These are phyloP conservation scores for Drosera capensis DNA, from an alignment of 148 eudicot genomes.

Conservation along the genomic window DNA sequence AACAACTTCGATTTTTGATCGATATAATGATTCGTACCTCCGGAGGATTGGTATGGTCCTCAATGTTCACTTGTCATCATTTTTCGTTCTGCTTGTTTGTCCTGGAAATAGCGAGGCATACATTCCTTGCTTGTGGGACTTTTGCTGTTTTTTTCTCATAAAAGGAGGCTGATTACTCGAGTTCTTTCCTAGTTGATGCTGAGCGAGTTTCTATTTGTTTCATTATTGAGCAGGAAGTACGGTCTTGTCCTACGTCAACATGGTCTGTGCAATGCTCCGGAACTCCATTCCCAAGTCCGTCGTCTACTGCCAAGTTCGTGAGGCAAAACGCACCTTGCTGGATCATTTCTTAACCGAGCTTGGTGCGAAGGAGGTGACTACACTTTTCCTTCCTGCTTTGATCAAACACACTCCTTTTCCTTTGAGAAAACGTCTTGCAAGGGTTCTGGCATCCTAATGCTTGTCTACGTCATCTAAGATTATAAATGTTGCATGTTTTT, in stretches of 20 bases:
- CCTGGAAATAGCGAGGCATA: too few relatives aligned
- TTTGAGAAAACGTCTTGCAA: neutral
- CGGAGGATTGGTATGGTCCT: conserved; percentile 64
- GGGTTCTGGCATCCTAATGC: neutral
- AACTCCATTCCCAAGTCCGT: conserved; percentile 88
- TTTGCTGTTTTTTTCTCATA: neutral
- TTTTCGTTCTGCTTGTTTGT: too few relatives aligned
- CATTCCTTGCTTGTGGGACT: too few relatives aligned
- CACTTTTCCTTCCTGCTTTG: neutral
- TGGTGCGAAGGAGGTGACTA: conserved; percentile 78
- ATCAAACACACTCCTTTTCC: neutral
- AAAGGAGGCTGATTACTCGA: too few relatives aligned
- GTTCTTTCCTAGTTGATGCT: too few relatives aligned
- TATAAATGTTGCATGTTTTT: too few relatives aligned
- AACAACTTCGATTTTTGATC: conserved; percentile 87
- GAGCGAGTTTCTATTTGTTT: neutral
- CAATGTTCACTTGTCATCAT: neutral
- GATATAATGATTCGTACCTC: conserved; percentile 85
- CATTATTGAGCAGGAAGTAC: conserved; percentile 41
- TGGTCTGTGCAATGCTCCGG: conserved; percentile 75
- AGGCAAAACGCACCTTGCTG: conserved; percentile 88
- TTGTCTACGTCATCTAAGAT: neutral
- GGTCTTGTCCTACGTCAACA: conserved; percentile 76
- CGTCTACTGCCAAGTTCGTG: conserved; percentile 97
- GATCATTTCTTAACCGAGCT: conserved; percentile 85